These are phyloP conservation scores for Coemansia erecta DNA, from an alignment of 192 early-diverging fungal genomes.

Conservation along the genomic window DNA sequence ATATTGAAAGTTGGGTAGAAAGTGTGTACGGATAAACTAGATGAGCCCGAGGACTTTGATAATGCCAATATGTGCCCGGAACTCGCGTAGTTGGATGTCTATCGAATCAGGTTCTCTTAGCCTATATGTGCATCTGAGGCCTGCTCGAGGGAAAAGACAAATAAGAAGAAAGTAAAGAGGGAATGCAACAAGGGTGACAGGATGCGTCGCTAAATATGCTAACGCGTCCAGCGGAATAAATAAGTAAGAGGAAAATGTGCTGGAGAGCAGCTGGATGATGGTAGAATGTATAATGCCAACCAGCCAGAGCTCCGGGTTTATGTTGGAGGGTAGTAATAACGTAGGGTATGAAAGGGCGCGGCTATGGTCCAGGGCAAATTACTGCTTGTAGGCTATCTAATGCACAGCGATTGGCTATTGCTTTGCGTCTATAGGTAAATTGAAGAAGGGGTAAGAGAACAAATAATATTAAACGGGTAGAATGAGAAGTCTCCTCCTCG, in stretches of 20 bases:
- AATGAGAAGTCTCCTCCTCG: too few relatives aligned
- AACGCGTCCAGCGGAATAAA: background rate
- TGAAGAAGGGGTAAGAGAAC: background rate
- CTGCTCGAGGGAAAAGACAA: background rate
- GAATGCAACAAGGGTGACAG: background rate
- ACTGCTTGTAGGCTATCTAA: background rate
- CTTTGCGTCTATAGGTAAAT: background rate
- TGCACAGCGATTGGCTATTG: background rate
- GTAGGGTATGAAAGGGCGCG: too few relatives aligned
- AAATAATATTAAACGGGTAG: background rate
- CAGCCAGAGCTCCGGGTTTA: background rate
- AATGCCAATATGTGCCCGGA: constrained; percentile 8
- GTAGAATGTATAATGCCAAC: background rate
- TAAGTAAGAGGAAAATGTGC: background rate
- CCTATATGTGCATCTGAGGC: constrained; percentile 4
- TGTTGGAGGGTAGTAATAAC: background rate
- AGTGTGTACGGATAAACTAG: background rate
- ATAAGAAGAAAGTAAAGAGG: background rate
- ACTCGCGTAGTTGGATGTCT: background rate
- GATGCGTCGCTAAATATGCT: constrained; percentile 12
- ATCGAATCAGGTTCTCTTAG: background rate
- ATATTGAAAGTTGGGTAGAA: background rate
- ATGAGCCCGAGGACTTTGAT: constrained; percentile 6
- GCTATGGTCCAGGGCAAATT: background rate
- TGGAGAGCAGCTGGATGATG: background rate